Conservation (phyloP, 208 protist species). For the Balamuthia mandrillaris region DNA sequence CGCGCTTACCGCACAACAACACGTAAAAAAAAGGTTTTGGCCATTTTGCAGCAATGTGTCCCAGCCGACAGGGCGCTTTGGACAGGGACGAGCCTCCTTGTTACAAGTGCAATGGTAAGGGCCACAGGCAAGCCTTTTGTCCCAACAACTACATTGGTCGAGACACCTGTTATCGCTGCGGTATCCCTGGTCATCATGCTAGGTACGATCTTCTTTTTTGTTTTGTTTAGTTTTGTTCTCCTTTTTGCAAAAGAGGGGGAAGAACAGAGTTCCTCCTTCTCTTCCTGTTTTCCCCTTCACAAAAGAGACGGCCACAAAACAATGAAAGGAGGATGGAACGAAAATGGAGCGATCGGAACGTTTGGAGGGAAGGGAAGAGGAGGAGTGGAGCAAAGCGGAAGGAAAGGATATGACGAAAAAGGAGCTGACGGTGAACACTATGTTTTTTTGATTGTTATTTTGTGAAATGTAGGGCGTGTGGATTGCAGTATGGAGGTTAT, state of each 20-base stretch:
- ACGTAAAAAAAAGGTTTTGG: background rate
- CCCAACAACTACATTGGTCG: conserved; percentile 34
- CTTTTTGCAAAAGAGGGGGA: background rate
- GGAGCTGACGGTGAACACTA: no score
- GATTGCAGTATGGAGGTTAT: no score
- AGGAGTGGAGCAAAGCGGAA: no score
- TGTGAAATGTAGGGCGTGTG: background rate
- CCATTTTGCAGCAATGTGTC: conserved; percentile 36
- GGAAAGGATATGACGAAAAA: no score
- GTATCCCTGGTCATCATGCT: conserved; percentile 14
- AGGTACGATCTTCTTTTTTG: background rate
- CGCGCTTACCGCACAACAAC: background rate
- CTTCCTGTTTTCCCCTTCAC: no score
- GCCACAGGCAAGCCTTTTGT: background rate
- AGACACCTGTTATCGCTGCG: conserved; percentile 35
- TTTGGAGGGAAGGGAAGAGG: no score
- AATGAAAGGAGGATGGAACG: no score
- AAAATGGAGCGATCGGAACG: no score
- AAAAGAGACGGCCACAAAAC: no score
- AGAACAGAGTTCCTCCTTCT: no score
- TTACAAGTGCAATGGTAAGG: conserved; percentile 38
- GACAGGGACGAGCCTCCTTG: conserved; percentile 36
- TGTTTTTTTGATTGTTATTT: no score
- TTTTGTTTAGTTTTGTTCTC: background rate
- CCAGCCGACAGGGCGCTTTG: background rate